phyloP scores from a whole-genome alignment of 2,329 filamentous ascomycete species.

The Rhynchosporium agropyri region DNA sequence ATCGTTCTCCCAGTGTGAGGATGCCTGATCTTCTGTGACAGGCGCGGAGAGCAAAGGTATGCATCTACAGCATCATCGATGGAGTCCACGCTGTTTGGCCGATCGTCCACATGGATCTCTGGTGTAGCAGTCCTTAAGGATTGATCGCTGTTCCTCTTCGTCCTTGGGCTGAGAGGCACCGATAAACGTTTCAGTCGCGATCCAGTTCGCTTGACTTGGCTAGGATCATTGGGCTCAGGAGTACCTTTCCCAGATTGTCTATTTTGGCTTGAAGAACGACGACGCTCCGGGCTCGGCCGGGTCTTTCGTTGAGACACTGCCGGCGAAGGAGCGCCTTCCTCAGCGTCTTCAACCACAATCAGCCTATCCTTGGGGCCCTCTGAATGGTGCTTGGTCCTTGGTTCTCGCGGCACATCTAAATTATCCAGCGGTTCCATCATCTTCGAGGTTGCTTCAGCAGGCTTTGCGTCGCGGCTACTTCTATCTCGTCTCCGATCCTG shows the following conservation, averaged over 20 bases:
- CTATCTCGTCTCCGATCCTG: conserved; percentile 33
- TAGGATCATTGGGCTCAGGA: conserved; percentile 50
- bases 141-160: conserved; percentile 44
- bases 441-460: conserved; percentile 39
- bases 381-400: conserved; percentile 34
- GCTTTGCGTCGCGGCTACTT: conserved; percentile 31
- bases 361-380: conserved; percentile 30
- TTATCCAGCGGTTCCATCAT: conserved; percentile 38
- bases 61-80: conserved; percentile 85
- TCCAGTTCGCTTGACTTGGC: conserved; percentile 55
- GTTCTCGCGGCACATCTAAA: conserved; percentile 40
- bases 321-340: conserved; percentile 72
- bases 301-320: conserved; percentile 63
- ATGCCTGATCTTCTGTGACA: conserved; percentile 87
- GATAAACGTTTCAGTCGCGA: conserved; percentile 63
- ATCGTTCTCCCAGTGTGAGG: conserved; percentile 85
- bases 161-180: conserved; percentile 46
- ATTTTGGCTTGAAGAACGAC: conserved; percentile 36
- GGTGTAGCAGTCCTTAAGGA: conserved; percentile 36
- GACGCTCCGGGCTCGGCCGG: conserved; percentile 48
- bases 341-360: conserved; percentile 38
- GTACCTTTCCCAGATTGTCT: conserved; percentile 53
- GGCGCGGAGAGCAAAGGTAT: conserved; percentile 78
- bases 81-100: conserved; percentile 79
- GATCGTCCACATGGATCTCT: conserved; percentile 59